Percentiles rank a stretch among this genome's conserved stretches.
These are phyloP conservation scores for Lactarius deliciosus DNA, from an alignment of 768 basidiomycete species.

Conservation along the genomic window DNA sequence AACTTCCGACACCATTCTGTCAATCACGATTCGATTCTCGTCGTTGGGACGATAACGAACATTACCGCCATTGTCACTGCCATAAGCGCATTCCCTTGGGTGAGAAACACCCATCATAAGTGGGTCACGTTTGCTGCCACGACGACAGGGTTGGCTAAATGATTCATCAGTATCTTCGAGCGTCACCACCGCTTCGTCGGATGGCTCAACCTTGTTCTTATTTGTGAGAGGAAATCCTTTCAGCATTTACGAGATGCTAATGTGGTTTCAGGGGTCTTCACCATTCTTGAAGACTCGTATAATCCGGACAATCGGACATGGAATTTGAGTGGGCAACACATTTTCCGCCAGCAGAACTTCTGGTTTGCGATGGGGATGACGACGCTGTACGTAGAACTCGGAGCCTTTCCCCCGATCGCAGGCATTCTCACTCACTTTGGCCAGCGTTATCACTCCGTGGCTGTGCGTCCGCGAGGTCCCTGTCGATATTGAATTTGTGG, in stretches of 20 bases:
- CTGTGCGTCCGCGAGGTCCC: slow-evolving; percentile 41
- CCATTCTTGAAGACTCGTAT: slow-evolving; percentile 43
- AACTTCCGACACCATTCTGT: slow-evolving; percentile 40
- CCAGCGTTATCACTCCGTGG: slow-evolving; percentile 43
- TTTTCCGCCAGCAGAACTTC: slow-evolving; percentile 44
- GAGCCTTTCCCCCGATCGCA: not conserved
- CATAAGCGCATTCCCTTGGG: slow-evolving; percentile 44
- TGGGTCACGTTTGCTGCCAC: slow-evolving; percentile 31
- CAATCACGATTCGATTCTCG: slow-evolving; percentile 40
- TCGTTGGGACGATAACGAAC: slow-evolving; percentile 42
- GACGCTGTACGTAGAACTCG: slow-evolving; percentile 36
- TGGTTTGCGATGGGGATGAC: slow-evolving; percentile 46
- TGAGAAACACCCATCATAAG: slow-evolving; percentile 46
- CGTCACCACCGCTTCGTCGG: slow-evolving; percentile 46
- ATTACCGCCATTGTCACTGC: slow-evolving; percentile 41
- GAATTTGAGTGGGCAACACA: slow-evolving; percentile 36
- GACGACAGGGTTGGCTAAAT: slow-evolving; percentile 23
- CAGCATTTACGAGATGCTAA: slow-evolving; percentile 5
- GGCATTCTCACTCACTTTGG: not conserved
- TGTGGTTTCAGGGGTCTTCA: slow-evolving; percentile 41
- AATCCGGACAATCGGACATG: slow-evolving; percentile 39
- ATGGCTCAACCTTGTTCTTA: slow-evolving; percentile 38
- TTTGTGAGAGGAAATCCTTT: slow-evolving; percentile 23
- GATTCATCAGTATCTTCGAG: slow-evolving; percentile 40
- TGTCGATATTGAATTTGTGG: slow-evolving; percentile 44